These are phyloP conservation scores for Mycena olivaceomarginata DNA, from an alignment of 768 basidiomycete species.

Conservation along the genomic window DNA sequence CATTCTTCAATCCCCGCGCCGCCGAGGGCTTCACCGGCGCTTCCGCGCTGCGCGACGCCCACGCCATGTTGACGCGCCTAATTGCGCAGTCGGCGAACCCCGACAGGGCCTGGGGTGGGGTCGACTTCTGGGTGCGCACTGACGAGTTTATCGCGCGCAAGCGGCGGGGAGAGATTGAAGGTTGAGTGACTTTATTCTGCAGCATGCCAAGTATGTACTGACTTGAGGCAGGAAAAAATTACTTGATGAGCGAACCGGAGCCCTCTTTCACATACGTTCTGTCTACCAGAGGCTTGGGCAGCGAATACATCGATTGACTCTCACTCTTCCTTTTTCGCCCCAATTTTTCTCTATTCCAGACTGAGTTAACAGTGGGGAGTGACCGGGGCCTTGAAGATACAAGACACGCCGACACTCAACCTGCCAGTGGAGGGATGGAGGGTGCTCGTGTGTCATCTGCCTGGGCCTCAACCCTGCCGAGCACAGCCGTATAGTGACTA, in stretches of 20 bases:
- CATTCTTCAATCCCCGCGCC: too few relatives aligned
- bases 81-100: too few relatives aligned
- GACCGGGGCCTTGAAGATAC: slow-evolving; percentile 25
- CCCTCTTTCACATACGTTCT: slow-evolving; percentile 20
- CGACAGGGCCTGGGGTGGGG: too few relatives aligned
- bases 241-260: slow-evolving; percentile 23
- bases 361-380: slow-evolving; percentile 28
- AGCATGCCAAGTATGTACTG: too few relatives aligned
- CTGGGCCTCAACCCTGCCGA: slow-evolving; percentile 21
- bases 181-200: too few relatives aligned
- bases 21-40: too few relatives aligned
- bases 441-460: slow-evolving; percentile 26
- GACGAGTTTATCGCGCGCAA: too few relatives aligned
- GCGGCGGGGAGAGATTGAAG: too few relatives aligned
- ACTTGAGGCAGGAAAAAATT: too few relatives aligned
- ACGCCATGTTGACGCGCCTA: too few relatives aligned
- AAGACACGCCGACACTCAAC: slow-evolving; percentile 24
- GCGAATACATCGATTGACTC: slow-evolving; percentile 23
- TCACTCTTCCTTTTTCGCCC: slow-evolving; percentile 16
- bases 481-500: slow-evolving; percentile 23
- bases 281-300: slow-evolving; percentile 20
- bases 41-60: too few relatives aligned
- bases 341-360: slow-evolving; percentile 20
- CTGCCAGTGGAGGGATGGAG: slow-evolving; percentile 26
- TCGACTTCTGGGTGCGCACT: too few relatives aligned